Evolutionary conservation across 306 rosid species (phyloP), one percentile per base, ranked within the genome.

Genomic region (Corylus americana): DNA sequence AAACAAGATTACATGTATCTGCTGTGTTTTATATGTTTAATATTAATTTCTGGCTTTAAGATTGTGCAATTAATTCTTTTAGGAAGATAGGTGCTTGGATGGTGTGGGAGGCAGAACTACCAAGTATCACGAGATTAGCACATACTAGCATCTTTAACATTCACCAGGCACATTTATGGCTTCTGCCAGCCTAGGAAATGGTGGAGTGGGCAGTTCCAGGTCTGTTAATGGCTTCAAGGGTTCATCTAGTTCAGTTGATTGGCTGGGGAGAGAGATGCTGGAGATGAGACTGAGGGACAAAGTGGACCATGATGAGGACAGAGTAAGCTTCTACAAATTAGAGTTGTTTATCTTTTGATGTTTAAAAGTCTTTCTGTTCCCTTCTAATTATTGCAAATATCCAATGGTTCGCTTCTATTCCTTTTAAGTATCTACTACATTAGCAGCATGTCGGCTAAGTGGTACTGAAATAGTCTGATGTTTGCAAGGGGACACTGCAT

Each of bases 191-290:
- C 89, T 93, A 62, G 97, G 96, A 81, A 92, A 88, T 79, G 94
- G 98, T 37, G 98, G 94, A 76, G 93, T 78, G 9, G 98, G 98
- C 57, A 90, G 97, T 84, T 95, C 98, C 53, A 92, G 98, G 91
- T 90, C 98, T 76, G 88, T 68, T 79, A 88, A 89, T 84, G 96
- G 84, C 83, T 90, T 91, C 70, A 91, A 96, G 82, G 91, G 86
- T 78, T 91, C 98, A 3, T 92, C 98, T 18, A 89, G 88, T 74
- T 92, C 97, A 4, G 96, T 95, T 48, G 99, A 95, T 80, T 95
- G 99, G 99, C 94, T 95, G n/a, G 98, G 97, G 5, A 90, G 96
- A 80, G 99, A 95, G 94, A 92, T 95, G 98, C 93, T 91, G 74
- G 94, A 93, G 87, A 93, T 95, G 99, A 90, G 83, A 48, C 77